phyloP scores from a whole-genome alignment of 2,329 filamentous ascomycete species.

The Microdochium bolleyi region DNA sequence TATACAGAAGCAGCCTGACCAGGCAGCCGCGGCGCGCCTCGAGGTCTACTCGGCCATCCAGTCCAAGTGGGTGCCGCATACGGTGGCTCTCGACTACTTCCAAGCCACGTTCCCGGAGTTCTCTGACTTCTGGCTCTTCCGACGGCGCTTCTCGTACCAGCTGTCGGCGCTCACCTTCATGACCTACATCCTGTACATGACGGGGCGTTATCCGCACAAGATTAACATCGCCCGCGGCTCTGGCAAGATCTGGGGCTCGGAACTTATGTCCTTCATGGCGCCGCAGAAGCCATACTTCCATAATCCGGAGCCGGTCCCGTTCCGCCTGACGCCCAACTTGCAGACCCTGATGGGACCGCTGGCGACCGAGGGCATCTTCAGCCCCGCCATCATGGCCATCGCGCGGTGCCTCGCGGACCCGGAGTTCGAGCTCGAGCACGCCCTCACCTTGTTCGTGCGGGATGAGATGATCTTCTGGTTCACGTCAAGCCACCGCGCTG shows the following conservation, averaged over 20 bases:
- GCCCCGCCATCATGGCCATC: constrained; percentile 93
- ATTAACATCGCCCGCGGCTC: constrained; percentile 81
- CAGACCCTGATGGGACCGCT: constrained; percentile 95
- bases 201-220: constrained; percentile 91
- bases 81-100: constrained; percentile 81
- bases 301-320: constrained; percentile 91
- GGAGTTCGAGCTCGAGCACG: constrained; percentile 84
- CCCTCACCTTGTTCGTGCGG: constrained; percentile 86
- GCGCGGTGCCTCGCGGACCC: constrained; percentile 89
- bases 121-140: constrained; percentile 97
- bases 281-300: constrained; percentile 80
- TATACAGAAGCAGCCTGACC: constrained; percentile 57
- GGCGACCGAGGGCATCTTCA: constrained; percentile 92
- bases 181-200: constrained; percentile 98
- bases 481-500: constrained; percentile 63
- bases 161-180: constrained; percentile 93
- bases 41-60: constrained; percentile 96
- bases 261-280: constrained; percentile 87
- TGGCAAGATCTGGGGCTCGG: constrained; percentile 93
- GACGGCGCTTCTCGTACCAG: constrained; percentile 92
- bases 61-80: constrained; percentile 83
- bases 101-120: constrained; percentile 80
- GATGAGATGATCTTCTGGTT: constrained; percentile 99
- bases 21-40: constrained; percentile 63
- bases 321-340: constrained; percentile 93